Conservation (phyloP, 2,329 filamentous ascomycete species). For the Nothophaeocryptopus gaeumannii region DNA sequence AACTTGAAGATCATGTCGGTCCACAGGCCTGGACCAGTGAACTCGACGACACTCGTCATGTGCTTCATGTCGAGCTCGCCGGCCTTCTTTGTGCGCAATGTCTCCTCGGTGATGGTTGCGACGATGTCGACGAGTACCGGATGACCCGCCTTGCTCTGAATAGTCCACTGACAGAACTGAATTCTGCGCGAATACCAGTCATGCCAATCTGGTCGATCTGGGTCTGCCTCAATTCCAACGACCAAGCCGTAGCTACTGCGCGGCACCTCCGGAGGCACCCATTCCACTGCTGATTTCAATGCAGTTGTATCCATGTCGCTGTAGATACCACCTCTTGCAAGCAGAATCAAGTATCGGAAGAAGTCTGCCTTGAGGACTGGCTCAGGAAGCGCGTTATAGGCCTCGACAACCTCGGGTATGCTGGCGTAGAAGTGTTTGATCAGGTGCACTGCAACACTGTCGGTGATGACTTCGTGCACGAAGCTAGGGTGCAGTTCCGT, state of each 20-base stretch:
- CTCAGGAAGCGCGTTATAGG: constrained; percentile 48
- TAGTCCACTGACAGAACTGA: constrained; percentile 99
- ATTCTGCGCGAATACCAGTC: constrained; percentile 95
- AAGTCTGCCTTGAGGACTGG: constrained; percentile 62
- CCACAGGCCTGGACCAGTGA: constrained; percentile 92
- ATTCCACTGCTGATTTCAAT: constrained; percentile 77
- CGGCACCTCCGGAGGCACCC: constrained; percentile 78
- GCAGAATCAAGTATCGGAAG: constrained; percentile 67
- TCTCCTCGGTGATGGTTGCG: constrained; percentile 77
- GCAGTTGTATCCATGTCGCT: constrained; percentile 80
- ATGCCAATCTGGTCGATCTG: constrained; percentile 86
- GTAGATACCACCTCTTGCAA: constrained; percentile 79
- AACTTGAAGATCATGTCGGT: constrained; percentile 89
- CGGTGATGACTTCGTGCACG: constrained; percentile 95
- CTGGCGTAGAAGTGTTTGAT: constrained; percentile 83
- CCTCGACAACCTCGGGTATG: constrained; percentile 49
- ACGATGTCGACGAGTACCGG: constrained; percentile 87
- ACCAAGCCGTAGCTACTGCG: constrained; percentile 78
- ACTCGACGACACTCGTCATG: constrained; percentile 71
- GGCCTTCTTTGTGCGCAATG: constrained; percentile 67
- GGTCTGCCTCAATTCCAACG: constrained; percentile 93
- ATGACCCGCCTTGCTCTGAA: constrained; percentile 91
- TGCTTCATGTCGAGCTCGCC: constrained; percentile 61
- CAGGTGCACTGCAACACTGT: constrained; percentile 76
- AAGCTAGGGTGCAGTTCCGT: constrained; percentile 82